Conservation (phyloP, 345 rosid genomes). For the Acer yangbiense region DNA sequence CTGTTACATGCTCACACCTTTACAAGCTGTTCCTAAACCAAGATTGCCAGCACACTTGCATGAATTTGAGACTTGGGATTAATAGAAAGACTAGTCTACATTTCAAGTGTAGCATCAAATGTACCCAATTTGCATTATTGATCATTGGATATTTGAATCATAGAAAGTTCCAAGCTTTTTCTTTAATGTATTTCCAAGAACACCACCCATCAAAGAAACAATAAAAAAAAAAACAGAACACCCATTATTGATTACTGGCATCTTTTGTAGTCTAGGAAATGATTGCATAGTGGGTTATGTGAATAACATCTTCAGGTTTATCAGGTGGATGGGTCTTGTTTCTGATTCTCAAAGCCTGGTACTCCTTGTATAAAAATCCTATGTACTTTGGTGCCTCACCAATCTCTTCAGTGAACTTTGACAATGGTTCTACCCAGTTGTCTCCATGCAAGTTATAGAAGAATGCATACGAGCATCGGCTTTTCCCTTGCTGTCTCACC, state of each 20-base stretch:
- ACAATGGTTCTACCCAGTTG: slow-evolving; percentile 58
- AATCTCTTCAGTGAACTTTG: slow-evolving; percentile 42
- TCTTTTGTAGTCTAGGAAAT: not conserved
- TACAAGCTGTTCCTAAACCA: slow-evolving; percentile 33
- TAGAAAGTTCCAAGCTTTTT: too few species aligned
- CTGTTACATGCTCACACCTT: slow-evolving; percentile 40
- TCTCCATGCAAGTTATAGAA: slow-evolving; percentile 51
- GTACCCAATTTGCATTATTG: too few species aligned
- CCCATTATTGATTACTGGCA: too few species aligned
- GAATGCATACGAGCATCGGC: slow-evolving; percentile 51
- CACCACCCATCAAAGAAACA: too few species aligned
- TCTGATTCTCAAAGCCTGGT: slow-evolving; percentile 43
- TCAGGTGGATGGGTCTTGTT: slow-evolving; percentile 55
- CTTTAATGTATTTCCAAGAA: too few species aligned
- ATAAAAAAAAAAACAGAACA: not conserved
- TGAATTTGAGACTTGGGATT: slow-evolving; percentile 12
- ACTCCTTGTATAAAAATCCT: slow-evolving; percentile 44
- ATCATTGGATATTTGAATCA: not conserved
- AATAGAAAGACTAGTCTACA: too few species aligned
- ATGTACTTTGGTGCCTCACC: slow-evolving; percentile 48
- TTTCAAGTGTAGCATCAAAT: too few species aligned
- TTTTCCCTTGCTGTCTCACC: slow-evolving; percentile 40
- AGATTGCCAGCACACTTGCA: slow-evolving; percentile 31
- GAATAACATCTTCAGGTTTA: slow-evolving; percentile 48
- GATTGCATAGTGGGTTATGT: slow-evolving; percentile 47